Conservation (phyloP, 805 yeast species). For the Sugiyamaella chiloensis region DNA sequence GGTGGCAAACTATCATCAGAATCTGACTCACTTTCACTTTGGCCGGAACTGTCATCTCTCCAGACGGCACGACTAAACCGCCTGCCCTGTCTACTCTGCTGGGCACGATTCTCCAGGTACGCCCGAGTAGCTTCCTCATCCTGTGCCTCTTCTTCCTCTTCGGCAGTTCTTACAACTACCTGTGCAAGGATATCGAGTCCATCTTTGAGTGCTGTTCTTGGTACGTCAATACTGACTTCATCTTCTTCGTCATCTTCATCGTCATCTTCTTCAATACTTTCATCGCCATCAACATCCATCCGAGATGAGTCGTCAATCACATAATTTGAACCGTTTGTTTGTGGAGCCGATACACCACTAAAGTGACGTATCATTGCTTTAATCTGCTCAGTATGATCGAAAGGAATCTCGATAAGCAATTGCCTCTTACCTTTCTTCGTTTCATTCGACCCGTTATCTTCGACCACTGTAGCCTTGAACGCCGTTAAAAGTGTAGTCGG, state of each 20-base stretch:
- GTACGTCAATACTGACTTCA: background rate
- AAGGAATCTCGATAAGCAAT: background rate
- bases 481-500: background rate
- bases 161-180: background rate
- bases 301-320: background rate
- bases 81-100: background rate
- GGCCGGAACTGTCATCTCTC: conserved; percentile 1
- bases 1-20: no score
- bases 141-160: background rate
- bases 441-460: background rate
- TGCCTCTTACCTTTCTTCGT: background rate
- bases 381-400: background rate
- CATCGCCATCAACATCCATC: background rate
- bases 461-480: background rate
- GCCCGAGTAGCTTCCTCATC: background rate
- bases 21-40: background rate
- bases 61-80: background rate
- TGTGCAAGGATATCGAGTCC: background rate
- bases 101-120: background rate
- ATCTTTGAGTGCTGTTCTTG: background rate
- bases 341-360: no score
- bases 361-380: background rate
- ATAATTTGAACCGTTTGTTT: background rate
- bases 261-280: background rate
- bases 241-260: background rate